phyloP scores from a whole-genome alignment of 2,329 filamentous ascomycete genomes.

The Arthroderma sp. region DNA sequence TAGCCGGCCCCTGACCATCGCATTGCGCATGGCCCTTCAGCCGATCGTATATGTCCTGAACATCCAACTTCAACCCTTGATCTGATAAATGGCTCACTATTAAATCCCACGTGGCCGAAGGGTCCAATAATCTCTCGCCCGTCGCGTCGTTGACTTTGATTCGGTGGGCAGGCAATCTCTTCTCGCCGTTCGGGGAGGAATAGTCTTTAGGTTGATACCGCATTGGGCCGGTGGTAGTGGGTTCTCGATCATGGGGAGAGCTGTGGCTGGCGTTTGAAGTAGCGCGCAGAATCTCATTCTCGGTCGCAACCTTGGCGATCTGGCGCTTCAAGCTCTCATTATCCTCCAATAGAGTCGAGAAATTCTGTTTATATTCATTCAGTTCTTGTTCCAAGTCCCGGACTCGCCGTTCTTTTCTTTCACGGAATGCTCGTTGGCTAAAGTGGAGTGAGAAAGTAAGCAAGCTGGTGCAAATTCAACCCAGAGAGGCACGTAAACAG shows the following conservation, averaged over 20 bases:
- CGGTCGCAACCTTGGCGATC: slow-evolving; percentile 69
- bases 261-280: slow-evolving; percentile 43
- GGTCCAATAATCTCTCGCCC: slow-evolving; percentile 58
- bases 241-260: slow-evolving; percentile 15
- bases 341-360: slow-evolving; percentile 59
- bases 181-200: slow-evolving; percentile 27
- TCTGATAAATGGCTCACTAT: slow-evolving; percentile 72
- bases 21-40: slow-evolving; percentile 65
- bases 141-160: slow-evolving; percentile 49
- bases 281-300: slow-evolving; percentile 84
- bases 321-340: slow-evolving; percentile 79
- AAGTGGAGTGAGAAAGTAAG: slow-evolving; percentile 2
- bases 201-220: slow-evolving; percentile 61
- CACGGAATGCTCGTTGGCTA: slow-evolving; percentile 89
- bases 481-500: neutral
- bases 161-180: slow-evolving; percentile 45
- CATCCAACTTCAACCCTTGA: slow-evolving; percentile 63
- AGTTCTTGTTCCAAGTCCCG: slow-evolving; percentile 86
- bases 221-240: slow-evolving; percentile 53
- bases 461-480: neutral
- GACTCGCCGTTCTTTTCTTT: slow-evolving; percentile 88
- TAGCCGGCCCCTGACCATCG: slow-evolving; percentile 79
- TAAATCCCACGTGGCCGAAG: slow-evolving; percentile 75
- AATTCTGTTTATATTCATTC: slow-evolving; percentile 59
- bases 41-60: slow-evolving; percentile 65